phyloP scores from a whole-genome alignment of 805 yeast species.

The Pichia deserticola region DNA sequence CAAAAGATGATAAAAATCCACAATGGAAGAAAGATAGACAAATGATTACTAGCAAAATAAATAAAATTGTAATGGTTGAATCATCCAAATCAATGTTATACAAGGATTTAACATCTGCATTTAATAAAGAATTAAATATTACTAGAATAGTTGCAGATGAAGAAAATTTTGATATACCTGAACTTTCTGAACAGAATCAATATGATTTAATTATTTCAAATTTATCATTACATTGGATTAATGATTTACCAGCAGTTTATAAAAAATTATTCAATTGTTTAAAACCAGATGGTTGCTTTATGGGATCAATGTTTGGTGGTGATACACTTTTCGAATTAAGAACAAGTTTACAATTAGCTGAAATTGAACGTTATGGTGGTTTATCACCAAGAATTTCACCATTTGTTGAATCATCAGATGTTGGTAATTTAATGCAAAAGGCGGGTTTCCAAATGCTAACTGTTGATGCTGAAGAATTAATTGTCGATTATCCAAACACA shows the following conservation, averaged over 20 bases:
- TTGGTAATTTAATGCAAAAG: slow-evolving; percentile 62
- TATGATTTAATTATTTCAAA: slow-evolving; percentile 72
- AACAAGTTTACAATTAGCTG: slow-evolving; percentile 75
- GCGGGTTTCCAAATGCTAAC: slow-evolving; percentile 78
- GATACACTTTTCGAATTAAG: slow-evolving; percentile 80
- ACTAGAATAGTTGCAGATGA: slow-evolving; percentile 58
- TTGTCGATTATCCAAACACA: slow-evolving; percentile 71
- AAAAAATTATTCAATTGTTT: slow-evolving; percentile 48
- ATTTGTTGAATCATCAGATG: slow-evolving; percentile 67
- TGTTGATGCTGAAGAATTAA: slow-evolving; percentile 75
- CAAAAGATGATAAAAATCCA: slow-evolving; percentile 28
- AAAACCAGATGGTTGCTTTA: slow-evolving; percentile 73
- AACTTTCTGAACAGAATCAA: slow-evolving; percentile 30
- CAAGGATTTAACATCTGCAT: slow-evolving; percentile 41
- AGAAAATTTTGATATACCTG: slow-evolving; percentile 44
- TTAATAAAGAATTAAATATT: slow-evolving; percentile 39
- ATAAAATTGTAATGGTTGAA: slow-evolving; percentile 59
- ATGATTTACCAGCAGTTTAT: slow-evolving; percentile 67
- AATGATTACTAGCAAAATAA: slow-evolving; percentile 44
- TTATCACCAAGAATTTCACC: slow-evolving; percentile 78
- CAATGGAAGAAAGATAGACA: slow-evolving; percentile 46
- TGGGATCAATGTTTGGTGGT: slow-evolving; percentile 77
- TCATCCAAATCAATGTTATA: slow-evolving; percentile 45
- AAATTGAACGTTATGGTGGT: slow-evolving; percentile 71
- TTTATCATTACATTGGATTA: slow-evolving; percentile 76